Base-by-base conservation (phyloP, 1,139 yeast species). In the Lizanozyma gosingica region DNA sequence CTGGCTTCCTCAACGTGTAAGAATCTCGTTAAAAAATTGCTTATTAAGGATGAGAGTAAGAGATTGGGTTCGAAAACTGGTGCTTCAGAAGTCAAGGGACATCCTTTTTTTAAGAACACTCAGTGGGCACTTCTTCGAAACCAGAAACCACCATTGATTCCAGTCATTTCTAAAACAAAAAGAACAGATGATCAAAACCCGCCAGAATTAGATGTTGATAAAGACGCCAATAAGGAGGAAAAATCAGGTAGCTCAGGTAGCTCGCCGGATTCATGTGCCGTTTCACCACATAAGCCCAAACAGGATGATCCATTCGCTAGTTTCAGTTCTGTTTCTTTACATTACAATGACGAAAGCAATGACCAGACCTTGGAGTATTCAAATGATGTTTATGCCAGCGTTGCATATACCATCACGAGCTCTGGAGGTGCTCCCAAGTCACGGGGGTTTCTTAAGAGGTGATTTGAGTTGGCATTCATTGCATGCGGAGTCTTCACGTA, bases 41-140 rank as follows among this genome's bases (percentile, higher is more conserved):
- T 92, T 43, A 83, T 83, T 43, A 92, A 94, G 57, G 96, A 90
- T 56, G 98, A 92, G 60, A 70, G 73, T 39, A 87, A 86, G 55
- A 70, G 98, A 45, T 61, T 92, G 38, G 98, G 98, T 1, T 85
- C 95, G 14, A 80, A 83, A 46, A 79, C 90, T 35, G 98, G 98
- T 17, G 98, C 98, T 0, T 82, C 95, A 1, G 98, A 92, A 54
- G 78, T 92, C 41, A 92, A 92, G 55, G 79, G 77, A 43, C 98
- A 94, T 58, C 80, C 84, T 0, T 94, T 88, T 53, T 92, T 92
- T 69, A 90, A 88, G 56, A 83, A 71, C 52, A 81, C 88, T 1
- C 95, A 88, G 56, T 92, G 98, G 98, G 97, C 98, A 0, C 66
- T 92, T 46, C 67, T 92, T 45, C 73, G 98, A 50, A 86, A 92